Conservation (phyloP, 2,329 filamentous ascomycete species). For the Hymenoscyphus occultus region DNA sequence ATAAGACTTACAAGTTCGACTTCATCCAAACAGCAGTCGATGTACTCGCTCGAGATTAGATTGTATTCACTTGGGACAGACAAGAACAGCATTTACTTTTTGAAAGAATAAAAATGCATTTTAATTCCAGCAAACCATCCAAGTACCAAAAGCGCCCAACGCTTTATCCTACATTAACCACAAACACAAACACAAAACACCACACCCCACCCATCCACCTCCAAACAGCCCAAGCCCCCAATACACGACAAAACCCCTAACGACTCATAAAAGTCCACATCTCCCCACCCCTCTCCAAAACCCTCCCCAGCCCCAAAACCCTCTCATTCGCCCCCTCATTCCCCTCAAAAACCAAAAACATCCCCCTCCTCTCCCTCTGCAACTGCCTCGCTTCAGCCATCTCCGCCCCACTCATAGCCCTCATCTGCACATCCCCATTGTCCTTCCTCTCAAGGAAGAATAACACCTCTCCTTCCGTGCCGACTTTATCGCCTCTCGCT, state of each 20-base stretch:
- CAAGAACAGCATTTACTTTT: no score
- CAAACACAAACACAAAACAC: background rate
- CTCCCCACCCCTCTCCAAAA: conserved; percentile 10
- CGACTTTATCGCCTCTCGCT: background rate
- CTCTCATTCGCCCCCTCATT: background rate
- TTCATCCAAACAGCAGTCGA: no score
- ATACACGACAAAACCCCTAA: background rate
- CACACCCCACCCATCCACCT: background rate
- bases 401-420: background rate
- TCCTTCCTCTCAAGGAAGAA: background rate
- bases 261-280: background rate
- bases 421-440: background rate
- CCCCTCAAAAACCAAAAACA: conserved; percentile 2
- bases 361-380: background rate
- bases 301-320: conserved; percentile 15
- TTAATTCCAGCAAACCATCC: no score
- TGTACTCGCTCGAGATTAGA: no score
- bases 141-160: no score
- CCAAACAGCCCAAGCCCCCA: background rate
- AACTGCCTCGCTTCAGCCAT: background rate
- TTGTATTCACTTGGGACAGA: no score
- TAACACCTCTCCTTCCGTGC: background rate
- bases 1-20: no score
- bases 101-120: no score
- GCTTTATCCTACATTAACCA: no score